These are phyloP conservation scores for Elongisporangium anandrum DNA, from an alignment of 352 stramenopile species.

Conservation along the genomic window DNA sequence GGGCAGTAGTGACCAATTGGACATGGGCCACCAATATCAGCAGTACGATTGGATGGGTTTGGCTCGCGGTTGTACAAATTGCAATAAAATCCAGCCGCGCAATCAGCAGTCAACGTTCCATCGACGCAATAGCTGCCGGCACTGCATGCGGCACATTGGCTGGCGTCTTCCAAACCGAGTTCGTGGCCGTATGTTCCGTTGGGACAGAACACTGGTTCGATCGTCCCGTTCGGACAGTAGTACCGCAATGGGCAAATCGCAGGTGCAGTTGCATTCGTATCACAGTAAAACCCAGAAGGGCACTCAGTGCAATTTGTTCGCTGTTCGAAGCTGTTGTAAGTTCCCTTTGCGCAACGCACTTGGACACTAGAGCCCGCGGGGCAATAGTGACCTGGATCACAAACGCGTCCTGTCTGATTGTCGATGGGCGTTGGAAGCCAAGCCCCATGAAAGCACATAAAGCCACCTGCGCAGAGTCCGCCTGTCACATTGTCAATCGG, in stretches of 20 bases:
- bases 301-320: slow-evolving; percentile 41
- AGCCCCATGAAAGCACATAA: slow-evolving; percentile 63
- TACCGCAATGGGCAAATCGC: slow-evolving; percentile 53
- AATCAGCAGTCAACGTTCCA: slow-evolving; percentile 66
- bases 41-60: slow-evolving; percentile 23
- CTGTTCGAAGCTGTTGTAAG: slow-evolving; percentile 55
- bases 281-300: slow-evolving; percentile 62
- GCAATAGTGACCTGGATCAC: slow-evolving; percentile 67
- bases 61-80: slow-evolving; percentile 56
- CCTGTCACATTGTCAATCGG: slow-evolving; percentile 43
- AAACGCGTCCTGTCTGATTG: slow-evolving; percentile 43
- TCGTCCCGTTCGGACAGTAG: slow-evolving; percentile 58
- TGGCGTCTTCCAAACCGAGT: slow-evolving; percentile 29
- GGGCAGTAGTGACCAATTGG: slow-evolving; percentile 75
- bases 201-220: slow-evolving; percentile 57
- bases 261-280: slow-evolving; percentile 51
- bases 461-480: slow-evolving; percentile 43
- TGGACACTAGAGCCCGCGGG: slow-evolving; percentile 43
- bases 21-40: slow-evolving; percentile 65
- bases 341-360: slow-evolving; percentile 58
- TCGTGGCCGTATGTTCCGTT: slow-evolving; percentile 73
- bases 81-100: slow-evolving; percentile 83
- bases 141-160: slow-evolving; percentile 62
- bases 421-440: slow-evolving; percentile 46
- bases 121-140: slow-evolving; percentile 76